Conservation (phyloP, 495 filamentous ascomycete genomes). For the Cladorrhinum samala region DNA sequence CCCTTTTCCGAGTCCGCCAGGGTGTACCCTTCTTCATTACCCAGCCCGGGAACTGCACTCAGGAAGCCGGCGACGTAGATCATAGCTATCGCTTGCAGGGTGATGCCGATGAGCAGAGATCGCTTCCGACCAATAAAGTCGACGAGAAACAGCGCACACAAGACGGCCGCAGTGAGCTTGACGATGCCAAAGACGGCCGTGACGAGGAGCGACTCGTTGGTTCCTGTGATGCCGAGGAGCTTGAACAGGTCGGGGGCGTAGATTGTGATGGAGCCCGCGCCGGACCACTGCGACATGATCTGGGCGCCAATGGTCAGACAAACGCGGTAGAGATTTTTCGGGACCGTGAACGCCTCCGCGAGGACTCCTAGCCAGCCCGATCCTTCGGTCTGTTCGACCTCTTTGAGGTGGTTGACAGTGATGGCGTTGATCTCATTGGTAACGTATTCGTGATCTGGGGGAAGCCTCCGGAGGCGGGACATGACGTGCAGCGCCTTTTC, state of each 20-base stretch:
- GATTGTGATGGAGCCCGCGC: slow-evolving; percentile 60
- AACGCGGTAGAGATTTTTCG: slow-evolving; percentile 58
- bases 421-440: slow-evolving; percentile 45
- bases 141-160: slow-evolving; percentile 66
- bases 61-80: slow-evolving; percentile 64
- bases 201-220: slow-evolving; percentile 56
- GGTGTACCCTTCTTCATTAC: slow-evolving; percentile 26
- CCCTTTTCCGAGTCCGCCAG: slow-evolving; percentile 25
- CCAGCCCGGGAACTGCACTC: slow-evolving; percentile 44
- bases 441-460: slow-evolving; percentile 45
- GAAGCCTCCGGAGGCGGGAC: slow-evolving; percentile 44
- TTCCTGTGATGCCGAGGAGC: slow-evolving; percentile 56
- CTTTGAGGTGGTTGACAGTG: slow-evolving; percentile 41
- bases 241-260: slow-evolving; percentile 63
- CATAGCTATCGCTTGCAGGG: slow-evolving; percentile 57
- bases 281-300: slow-evolving; percentile 63
- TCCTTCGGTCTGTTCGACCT: slow-evolving; percentile 54
- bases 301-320: slow-evolving; percentile 54
- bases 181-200: slow-evolving; percentile 66
- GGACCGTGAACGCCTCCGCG: slow-evolving; percentile 55
- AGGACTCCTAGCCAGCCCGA: slow-evolving; percentile 48
- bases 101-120: slow-evolving; percentile 57
- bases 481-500: slow-evolving; percentile 42
- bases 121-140: slow-evolving; percentile 70
- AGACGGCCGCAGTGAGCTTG: slow-evolving; percentile 57